A percentile compares a stretch with the other conserved stretches of the same genome.
These are phyloP conservation scores for Flaveria sonorensis DNA, from an alignment of 129 eudicot genomes.

Conservation along the genomic window DNA sequence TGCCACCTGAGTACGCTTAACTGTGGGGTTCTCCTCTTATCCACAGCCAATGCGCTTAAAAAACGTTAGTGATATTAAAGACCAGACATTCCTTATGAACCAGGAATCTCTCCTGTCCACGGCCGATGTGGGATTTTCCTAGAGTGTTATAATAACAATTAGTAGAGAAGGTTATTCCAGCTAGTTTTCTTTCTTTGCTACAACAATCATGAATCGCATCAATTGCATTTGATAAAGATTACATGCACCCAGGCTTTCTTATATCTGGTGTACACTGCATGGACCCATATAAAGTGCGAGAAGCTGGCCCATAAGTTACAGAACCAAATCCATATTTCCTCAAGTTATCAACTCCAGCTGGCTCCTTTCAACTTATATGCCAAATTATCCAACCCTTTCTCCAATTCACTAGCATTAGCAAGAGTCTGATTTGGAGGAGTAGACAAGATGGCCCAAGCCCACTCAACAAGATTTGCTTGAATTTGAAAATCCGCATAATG, in stretches of 20 bases:
- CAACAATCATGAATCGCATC: not conserved
- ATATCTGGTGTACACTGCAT: not conserved
- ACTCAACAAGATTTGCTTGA: not conserved
- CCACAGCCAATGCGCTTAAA: no score
- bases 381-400: not conserved
- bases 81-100: no score
- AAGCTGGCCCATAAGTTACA: not conserved
- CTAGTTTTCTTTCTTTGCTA: not conserved
- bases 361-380: not conserved
- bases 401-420: not conserved
- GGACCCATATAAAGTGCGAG: not conserved
- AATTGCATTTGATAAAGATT: not conserved
- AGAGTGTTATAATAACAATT: no score
- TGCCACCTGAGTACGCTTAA: no score
- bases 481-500: not conserved
- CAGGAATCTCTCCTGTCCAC: no score
- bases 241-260: not conserved
- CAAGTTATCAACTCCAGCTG: not conserved
- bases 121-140: no score
- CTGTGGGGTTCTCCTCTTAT: no score
- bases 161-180: not conserved
- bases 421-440: not conserved
- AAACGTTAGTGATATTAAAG: no score
- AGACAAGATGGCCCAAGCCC: not conserved
- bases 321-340: not conserved